Base-by-base conservation (phyloP, 1,284 basidiomycete species). In the Violaceomyces palustris region DNA sequence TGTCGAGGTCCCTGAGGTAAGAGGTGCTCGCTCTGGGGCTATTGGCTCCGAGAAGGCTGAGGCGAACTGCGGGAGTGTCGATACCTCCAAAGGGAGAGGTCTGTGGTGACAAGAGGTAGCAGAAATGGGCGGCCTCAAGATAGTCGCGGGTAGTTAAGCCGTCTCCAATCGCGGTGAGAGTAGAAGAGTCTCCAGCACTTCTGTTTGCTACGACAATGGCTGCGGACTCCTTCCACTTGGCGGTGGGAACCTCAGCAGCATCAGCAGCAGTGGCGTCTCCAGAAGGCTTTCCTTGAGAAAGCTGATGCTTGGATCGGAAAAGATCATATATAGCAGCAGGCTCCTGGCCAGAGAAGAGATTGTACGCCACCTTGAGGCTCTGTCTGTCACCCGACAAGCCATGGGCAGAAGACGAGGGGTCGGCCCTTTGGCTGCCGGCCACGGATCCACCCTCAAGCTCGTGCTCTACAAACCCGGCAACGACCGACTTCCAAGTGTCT, bases 401-500 rank as follows among this genome's bases (percentile, higher is more conserved):
- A n/a, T n/a, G n/a, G n/a, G n/a, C n/a, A n/a, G n/a, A n/a, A n/a
- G n/a, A n/a, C n/a, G n/a, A n/a, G n/a, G n/a, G n/a, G n/a, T n/a
- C n/a, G n/a, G n/a, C n/a, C n/a, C n/a, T n/a, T n/a, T n/a, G n/a
- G n/a, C n/a, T n/a, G n/a, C n/a, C n/a, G n/a, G 39, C n/a, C n/a
- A n/a, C n/a, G 37, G 38, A 22, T n/a, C 55, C 31, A 18, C 73
- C 72, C 6, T 80, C 80, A 6, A 98, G 77, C 70, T 97, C 94
- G 18, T 82, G 79, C 29, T 81, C 80, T 28, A 93, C 76, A 67
- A 98, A 98, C 51, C 91, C 86, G 28, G 80, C 81, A 0, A 93
- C 88, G 5, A 85, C 86, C 51, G 91, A 87, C 69, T 86, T 87
- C 89, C 91, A 97, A 5, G 88, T 81, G 25, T 93, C 89, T 63